Evolutionary conservation across 2,329 filamentous ascomycete species (phyloP).

Genomic region (Metarhizium humberi): DNA sequence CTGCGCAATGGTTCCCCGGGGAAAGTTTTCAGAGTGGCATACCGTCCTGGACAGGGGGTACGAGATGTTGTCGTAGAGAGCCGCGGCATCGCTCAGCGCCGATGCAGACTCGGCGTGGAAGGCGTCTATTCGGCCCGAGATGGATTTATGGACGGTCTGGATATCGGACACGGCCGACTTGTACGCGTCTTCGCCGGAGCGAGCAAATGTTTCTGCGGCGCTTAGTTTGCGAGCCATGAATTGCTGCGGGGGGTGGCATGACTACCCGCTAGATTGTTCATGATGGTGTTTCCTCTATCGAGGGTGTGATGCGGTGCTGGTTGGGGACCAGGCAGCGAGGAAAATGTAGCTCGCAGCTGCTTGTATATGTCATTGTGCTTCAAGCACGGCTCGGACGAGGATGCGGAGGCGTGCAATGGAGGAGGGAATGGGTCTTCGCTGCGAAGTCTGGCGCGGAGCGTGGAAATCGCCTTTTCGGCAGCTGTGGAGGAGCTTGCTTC

Average conservation of each 20-base stretch:
- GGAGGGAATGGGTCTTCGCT: conserved; percentile 9
- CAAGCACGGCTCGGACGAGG: not conserved
- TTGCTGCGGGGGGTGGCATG: not conserved
- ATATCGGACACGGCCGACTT: conserved; percentile 9
- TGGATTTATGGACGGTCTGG: conserved; percentile 12
- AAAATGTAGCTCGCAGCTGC: conserved; percentile 16
- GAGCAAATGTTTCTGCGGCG: conserved; percentile 4
- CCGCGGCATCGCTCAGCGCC: conserved; percentile 9
- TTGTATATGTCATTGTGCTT: conserved; percentile 12
- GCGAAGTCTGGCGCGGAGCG: conserved; percentile 18
- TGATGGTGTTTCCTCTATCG: not conserved
- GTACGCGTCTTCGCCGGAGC: conserved; percentile 4
- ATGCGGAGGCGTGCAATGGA: not conserved
- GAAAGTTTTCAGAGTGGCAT: conserved; percentile 15
- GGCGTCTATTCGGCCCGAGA: conserved; percentile 11
- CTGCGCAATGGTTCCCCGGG: conserved; percentile 14
- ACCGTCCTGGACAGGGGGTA: conserved; percentile 22
- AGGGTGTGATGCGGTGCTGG: not conserved
- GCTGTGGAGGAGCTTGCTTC: conserved; percentile 4
- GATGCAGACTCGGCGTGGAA: conserved; percentile 12
- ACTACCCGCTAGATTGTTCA: conserved; percentile 1
- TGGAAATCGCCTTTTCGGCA: conserved; percentile 6
- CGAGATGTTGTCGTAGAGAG: conserved; percentile 21
- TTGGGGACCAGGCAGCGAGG: not conserved
- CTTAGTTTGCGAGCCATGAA: not conserved